Base-by-base conservation (phyloP, 2,329 filamentous ascomycete species). In the Nakataea oryzae region DNA sequence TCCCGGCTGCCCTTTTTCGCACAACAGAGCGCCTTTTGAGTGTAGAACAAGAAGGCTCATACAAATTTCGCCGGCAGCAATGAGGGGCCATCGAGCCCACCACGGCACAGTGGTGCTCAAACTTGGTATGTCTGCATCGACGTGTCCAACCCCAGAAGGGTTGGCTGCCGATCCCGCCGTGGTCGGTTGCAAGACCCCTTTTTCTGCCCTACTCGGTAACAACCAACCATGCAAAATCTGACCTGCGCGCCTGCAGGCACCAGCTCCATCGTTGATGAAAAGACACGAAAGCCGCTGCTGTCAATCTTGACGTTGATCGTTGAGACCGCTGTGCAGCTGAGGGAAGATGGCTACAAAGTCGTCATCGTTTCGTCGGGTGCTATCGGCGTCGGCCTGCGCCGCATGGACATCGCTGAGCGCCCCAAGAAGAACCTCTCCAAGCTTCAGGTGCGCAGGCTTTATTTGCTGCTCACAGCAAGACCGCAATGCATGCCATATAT, bases 201-300 rank as follows among this genome's bases (percentile, higher is more conserved):
- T 21, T 13, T 27, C 28, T 28, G 11, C 12, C 58, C 24, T 26
- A 4, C 14, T 7, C 24, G 24, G 58, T 21, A 54, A 21, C 32
- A 2, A 60, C 32, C 59, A 3, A 54, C 21, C 9, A 30, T 3
- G 21, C n/a, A 9, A 24, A 50, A 59, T 8, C 34, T 17, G 30
- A 13, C 27, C 60, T 30, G 58, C 34, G 59, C 41, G 34, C n/a
- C 24, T 54, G 55, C 68, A 99, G 95, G 95, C 69, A 97, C 95
- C 58, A 97, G 92, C 75, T 97, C 95, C n/a, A 97, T 99, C 68
- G 93, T 99, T 66, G 91, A 97, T 76, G 95, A 99, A 74, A 89
- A 87, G 72, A 96, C 91, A 27, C 95, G 96, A 76, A 91, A 97
- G 72, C 95, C 95, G 3, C 84, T 97, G 47, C 83, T 99, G 54